Evolutionary conservation across 164 flowering plant species (phyloP), one percentile per base, ranked within the genome.

Genomic region (Annona cherimola): DNA sequence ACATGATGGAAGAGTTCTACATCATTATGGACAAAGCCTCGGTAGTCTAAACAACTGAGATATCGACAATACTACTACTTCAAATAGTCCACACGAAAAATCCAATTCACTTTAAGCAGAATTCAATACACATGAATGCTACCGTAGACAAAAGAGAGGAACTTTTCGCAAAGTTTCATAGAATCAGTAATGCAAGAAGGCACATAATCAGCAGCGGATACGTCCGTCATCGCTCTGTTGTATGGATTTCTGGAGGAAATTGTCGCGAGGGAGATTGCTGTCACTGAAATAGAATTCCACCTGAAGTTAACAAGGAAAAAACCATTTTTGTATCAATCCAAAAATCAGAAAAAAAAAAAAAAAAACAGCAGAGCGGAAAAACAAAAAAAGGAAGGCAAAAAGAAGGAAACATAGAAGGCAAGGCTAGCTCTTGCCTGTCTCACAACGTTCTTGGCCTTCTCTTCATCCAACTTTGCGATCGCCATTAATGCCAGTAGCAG

Each of bases 281-380:
- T 95, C 97, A 70, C 99, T 85, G 84, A 95, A 93, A 76, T 95
- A 95, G 67, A 91, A 95, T 84, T 95, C 98, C 6, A 92, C 98
- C 99, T 92, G 81, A 9, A 69, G 55, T 41, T 63, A 11, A 61
- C 4, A 42, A 62, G 59, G 44, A 60, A 70, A 44, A 16, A 19
- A 77, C 19, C 20, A 41, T 26, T 61, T 44, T 35, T 61, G 11
- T 44, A 62, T 4, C 55, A 61, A 45, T 65, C 19, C 5, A 70
- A 20, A 16, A 50, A 14, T 66, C 12, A 3, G 39, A 26, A 19
- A 35, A 61, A 1, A 19, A 35, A 20, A 6, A 40, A 16, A 39
- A 72, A 45, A 59, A 9, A 62, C 0, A 35, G 14, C 43, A 14
- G 67, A 63, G 46, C 41, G 50, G 9, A 55, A 57, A 41, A 69